Conservation (phyloP, 257 asterid genomes). For the Hygrophila difformis region DNA sequence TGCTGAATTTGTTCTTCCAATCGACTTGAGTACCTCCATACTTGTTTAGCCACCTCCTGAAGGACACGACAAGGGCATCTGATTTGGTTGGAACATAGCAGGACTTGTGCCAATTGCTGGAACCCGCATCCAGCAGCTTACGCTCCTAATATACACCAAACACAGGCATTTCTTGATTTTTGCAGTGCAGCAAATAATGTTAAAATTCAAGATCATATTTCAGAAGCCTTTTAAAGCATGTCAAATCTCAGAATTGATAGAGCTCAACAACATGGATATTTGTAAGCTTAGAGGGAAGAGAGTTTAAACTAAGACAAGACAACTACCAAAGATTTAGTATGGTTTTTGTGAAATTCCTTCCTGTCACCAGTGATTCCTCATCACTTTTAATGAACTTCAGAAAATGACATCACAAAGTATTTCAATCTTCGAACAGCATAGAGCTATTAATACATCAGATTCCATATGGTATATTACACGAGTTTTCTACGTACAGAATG, state of each 20-base stretch:
- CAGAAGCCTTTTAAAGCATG: background rate
- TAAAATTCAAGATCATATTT: background rate
- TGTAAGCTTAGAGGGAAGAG: too few species aligned
- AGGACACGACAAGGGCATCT: conserved; percentile 49
- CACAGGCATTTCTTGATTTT: too few species aligned
- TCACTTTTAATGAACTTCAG: too few species aligned
- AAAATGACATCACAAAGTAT: too few species aligned
- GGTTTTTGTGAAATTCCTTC: too few species aligned
- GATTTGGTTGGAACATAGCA: conserved; percentile 73
- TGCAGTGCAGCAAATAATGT: conserved; percentile 4
- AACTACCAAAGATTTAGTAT: background rate
- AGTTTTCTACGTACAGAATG: too few species aligned
- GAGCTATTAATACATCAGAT: too few species aligned
- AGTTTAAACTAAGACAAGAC: background rate
- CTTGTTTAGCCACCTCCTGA: conserved; percentile 72
- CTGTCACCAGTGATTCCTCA: too few species aligned
- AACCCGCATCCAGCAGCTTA: conserved; percentile 42
- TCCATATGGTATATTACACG: too few species aligned
- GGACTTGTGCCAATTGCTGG: conserved; percentile 61
- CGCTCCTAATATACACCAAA: conserved; percentile 34
- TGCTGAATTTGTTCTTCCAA: conserved; percentile 48
- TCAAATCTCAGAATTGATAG: background rate
- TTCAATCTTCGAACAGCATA: too few species aligned
- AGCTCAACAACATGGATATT: background rate
- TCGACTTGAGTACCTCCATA: conserved; percentile 57